Percentiles rank a stretch among this genome's conserved stretches.
phyloP scores from a whole-genome alignment of 164 flowering plant genomes.

The Magnolia kwangsiensis region DNA sequence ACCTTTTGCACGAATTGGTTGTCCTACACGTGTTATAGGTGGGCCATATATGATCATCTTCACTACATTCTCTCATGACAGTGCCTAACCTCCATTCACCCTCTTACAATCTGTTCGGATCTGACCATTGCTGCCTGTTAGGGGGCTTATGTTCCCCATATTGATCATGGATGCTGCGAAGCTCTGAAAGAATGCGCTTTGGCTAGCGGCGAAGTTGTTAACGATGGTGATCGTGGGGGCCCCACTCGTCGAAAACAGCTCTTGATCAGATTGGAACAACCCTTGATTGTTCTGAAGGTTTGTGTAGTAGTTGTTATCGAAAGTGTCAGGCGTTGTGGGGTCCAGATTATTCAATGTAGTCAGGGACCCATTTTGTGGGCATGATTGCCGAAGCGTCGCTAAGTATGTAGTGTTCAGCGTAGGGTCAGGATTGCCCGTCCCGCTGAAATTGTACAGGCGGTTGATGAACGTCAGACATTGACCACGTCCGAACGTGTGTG shows the following conservation, averaged over 20 bases:
- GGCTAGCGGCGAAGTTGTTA: slow-evolving; percentile 23
- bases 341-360: slow-evolving; percentile 28
- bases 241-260: slow-evolving; percentile 30
- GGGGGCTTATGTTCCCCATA: slow-evolving; percentile 36
- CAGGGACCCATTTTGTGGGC: slow-evolving; percentile 34
- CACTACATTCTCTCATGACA: neutral
- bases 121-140: slow-evolving; percentile 21
- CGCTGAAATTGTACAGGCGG: slow-evolving; percentile 34
- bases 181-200: slow-evolving; percentile 30
- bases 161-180: slow-evolving; percentile 45
- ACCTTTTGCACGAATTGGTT: neutral
- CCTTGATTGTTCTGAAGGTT: slow-evolving; percentile 41
- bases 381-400: slow-evolving; percentile 23
- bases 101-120: slow-evolving; percentile 22
- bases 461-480: slow-evolving; percentile 23
- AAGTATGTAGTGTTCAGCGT: slow-evolving; percentile 28
- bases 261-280: slow-evolving; percentile 42
- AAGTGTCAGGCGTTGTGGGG: slow-evolving; percentile 24
- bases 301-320: slow-evolving; percentile 43
- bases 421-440: slow-evolving; percentile 32
- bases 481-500: slow-evolving; percentile 44
- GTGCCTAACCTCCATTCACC: slow-evolving; percentile 14
- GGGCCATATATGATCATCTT: neutral
- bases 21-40: neutral
- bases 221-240: slow-evolving; percentile 28